These are phyloP conservation scores for Vanilla planifolia DNA, from an alignment of 106 monocot species.

Conservation along the genomic window DNA sequence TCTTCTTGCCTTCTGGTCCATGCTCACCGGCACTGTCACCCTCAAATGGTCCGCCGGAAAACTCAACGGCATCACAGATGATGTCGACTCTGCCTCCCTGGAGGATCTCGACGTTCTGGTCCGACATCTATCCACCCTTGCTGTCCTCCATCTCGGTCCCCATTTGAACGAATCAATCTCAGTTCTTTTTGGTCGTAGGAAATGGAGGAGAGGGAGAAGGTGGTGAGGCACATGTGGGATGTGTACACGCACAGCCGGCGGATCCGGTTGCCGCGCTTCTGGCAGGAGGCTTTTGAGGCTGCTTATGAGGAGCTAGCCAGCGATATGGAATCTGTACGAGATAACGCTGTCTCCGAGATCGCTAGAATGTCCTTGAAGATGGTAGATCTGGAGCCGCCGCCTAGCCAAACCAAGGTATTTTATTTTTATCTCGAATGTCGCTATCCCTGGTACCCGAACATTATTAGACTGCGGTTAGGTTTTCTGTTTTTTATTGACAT, in stretches of 20 bases:
- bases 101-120: constrained; percentile 82
- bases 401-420: constrained; percentile 3
- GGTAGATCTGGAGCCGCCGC: constrained; percentile 49
- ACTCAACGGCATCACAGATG: constrained; percentile 30
- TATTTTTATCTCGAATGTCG: no score
- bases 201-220: constrained; percentile 92
- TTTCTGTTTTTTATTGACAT: no score
- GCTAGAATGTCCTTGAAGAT: constrained; percentile 73
- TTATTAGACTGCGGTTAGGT: no score
- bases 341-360: constrained; percentile 68
- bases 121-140: neutral
- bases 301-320: constrained; percentile 83
- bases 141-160: neutral
- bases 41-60: constrained; percentile 61
- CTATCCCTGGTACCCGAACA: no score
- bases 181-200: constrained; percentile 31
- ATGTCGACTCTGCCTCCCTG: constrained; percentile 24
- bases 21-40: constrained; percentile 87
- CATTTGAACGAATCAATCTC: neutral
- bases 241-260: constrained; percentile 62
- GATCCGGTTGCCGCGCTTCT: constrained; percentile 65
- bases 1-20: constrained; percentile 97
- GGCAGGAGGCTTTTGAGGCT: constrained; percentile 96
- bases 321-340: constrained; percentile 35
- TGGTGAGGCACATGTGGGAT: constrained; percentile 92